Conservation (phyloP, 306 rosid species). For the Prunus fruticosa region DNA sequence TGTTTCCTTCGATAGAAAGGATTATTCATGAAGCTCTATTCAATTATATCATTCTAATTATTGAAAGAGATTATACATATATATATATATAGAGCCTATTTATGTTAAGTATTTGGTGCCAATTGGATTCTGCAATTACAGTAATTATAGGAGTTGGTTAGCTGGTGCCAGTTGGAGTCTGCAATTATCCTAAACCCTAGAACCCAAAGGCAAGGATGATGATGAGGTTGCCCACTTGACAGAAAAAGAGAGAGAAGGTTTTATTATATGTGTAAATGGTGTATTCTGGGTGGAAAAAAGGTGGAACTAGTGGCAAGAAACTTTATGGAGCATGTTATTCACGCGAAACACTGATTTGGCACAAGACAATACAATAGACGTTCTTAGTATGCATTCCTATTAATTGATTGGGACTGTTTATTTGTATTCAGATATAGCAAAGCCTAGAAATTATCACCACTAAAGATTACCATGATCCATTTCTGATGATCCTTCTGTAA, state of each 20-base stretch:
- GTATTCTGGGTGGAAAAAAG: constrained; percentile 25
- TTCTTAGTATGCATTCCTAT: not conserved
- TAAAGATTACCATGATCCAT: not conserved
- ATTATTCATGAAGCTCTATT: constrained; percentile 1
- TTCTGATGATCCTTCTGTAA: not conserved
- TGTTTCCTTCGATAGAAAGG: constrained; percentile 10
- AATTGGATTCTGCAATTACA: constrained; percentile 16
- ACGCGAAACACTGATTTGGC: constrained; percentile 28
- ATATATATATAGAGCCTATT: not conserved
- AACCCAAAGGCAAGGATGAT: constrained; percentile 7
- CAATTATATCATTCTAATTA: constrained; percentile 5
- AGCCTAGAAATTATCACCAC: not conserved
- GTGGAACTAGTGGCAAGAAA: constrained; percentile 33
- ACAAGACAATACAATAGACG: constrained; percentile 6
- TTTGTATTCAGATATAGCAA: not conserved
- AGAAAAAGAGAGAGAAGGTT: constrained; percentile 1
- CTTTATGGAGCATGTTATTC: constrained; percentile 34
- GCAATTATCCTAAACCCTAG: constrained; percentile 8
- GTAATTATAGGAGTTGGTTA: constrained; percentile 21
- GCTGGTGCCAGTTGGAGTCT: constrained; percentile 13
- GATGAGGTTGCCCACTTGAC: constrained; percentile 13
- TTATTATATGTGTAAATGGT: constrained; percentile 1
- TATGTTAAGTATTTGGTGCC: not conserved
- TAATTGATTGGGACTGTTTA: constrained; percentile 2
- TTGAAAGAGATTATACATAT: not conserved